Percentiles rank a stretch among this genome's conserved stretches.
Conservation (phyloP, 2,329 filamentous ascomycete genomes). For the Dactylellina haptotyla region DNA sequence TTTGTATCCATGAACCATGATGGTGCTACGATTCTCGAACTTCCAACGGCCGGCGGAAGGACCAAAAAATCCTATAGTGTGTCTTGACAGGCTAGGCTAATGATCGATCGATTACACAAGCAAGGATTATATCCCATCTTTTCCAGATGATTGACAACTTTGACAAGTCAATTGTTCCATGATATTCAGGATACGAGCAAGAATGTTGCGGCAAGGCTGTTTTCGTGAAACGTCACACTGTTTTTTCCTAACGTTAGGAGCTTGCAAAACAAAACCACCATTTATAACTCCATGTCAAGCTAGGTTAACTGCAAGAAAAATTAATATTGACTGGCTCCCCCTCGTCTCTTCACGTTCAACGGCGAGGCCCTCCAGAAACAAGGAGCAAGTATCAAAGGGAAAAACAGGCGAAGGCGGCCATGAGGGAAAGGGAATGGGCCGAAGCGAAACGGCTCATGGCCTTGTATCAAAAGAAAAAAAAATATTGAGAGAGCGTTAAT, state of each 20-base stretch:
- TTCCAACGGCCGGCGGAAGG: slow-evolving; percentile 43
- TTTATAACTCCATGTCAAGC: slow-evolving; percentile 4
- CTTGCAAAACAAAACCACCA: neutral
- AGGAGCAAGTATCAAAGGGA: slow-evolving; percentile 10
- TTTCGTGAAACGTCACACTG: slow-evolving; percentile 50
- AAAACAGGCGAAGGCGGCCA: slow-evolving; percentile 31
- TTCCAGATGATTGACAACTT: neutral
- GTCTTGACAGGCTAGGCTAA: slow-evolving; percentile 37
- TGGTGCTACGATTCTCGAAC: slow-evolving; percentile 47
- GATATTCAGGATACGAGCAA: slow-evolving; percentile 32
- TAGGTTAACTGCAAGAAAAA: neutral
- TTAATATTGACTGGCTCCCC: neutral
- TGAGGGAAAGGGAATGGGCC: slow-evolving; percentile 39
- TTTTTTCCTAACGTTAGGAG: slow-evolving; percentile 28
- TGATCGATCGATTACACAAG: slow-evolving; percentile 50
- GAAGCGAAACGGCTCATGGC: slow-evolving; percentile 40
- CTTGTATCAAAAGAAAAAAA: slow-evolving; percentile 27
- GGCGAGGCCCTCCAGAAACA: slow-evolving; percentile 13
- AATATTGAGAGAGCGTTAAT: slow-evolving; percentile 7
- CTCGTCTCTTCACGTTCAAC: slow-evolving; percentile 31
- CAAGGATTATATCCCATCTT: slow-evolving; percentile 22
- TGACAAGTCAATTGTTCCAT: neutral
- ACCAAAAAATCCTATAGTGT: slow-evolving; percentile 22
- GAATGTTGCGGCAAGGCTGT: slow-evolving; percentile 44
- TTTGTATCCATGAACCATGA: slow-evolving; percentile 23